Evolutionary conservation across 768 basidiomycete species (phyloP), one percentile per base, ranked within the genome.

Genomic region (Daedaleopsis nitida): DNA sequence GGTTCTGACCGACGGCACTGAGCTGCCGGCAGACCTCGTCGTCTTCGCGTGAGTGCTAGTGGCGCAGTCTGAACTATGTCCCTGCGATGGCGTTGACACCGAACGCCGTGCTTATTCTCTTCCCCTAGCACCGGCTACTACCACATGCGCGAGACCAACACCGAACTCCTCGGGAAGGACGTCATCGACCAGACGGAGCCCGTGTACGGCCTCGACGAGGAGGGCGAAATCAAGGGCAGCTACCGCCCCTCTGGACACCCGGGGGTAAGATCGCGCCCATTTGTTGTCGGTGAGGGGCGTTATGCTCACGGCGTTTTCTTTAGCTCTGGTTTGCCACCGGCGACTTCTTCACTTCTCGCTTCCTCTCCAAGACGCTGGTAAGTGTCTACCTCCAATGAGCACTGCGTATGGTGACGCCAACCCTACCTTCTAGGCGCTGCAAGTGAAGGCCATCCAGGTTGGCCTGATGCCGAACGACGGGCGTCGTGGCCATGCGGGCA

Each of bases 241-340:
- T 80, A 76, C 57, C 70, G 75, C 11, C 78, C 77, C 6, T 73
- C 76, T 2, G 80, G 80, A 1, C 76, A 79, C 64, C 79, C 79
- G 27, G 79, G 77, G 3, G 78, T 78, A 53, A 54, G 74, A 10
- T 17, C 11, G 17, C 55, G 12, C 21, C 17, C 39, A 42, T 12
- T 13, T 32, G 27, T 32, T 12, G 39, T 12, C 13, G 5, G 11
- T 42, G 27, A 32, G 27, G 27, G 17, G 11, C 13, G 11, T 42
- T 7, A 32, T 7, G 17, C 39, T 17, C 27, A 32, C 27, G 27
- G 27, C 27, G 7, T 32, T 7, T 32, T 32, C 27, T 32, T 32
- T 32, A 32, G 79, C 68, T 80, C 0, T 80, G 79, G 79, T 80
- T 73, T 60, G 73, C 71, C 5, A 70, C 70, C 0, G 80, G 78